Conservation (phyloP, 306 rosid genomes). For the Lathyrus sativus region DNA sequence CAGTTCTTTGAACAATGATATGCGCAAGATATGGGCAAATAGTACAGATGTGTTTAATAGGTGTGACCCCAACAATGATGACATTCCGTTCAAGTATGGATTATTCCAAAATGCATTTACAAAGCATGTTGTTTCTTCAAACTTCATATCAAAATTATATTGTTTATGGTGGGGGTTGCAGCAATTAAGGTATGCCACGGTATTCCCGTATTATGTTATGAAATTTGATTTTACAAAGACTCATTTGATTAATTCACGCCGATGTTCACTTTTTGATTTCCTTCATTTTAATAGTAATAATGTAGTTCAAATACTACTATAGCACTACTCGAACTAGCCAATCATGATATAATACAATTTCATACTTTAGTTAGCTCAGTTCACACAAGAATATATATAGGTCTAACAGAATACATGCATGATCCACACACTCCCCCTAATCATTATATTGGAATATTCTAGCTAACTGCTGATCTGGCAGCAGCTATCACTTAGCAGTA, state of each 20-base stretch:
- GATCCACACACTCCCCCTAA: neutral
- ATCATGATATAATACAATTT: neutral
- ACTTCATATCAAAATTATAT: slow-evolving; percentile 70
- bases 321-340: neutral
- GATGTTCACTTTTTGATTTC: slow-evolving; percentile 23
- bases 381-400: neutral
- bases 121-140: slow-evolving; percentile 65
- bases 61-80: slow-evolving; percentile 55
- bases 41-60: slow-evolving; percentile 59
- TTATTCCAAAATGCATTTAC: slow-evolving; percentile 63
- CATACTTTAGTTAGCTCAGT: neutral
- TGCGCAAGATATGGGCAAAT: slow-evolving; percentile 59
- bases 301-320: slow-evolving; percentile 5
- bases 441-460: neutral
- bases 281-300: slow-evolving; percentile 6
- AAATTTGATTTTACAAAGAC: slow-evolving; percentile 35
- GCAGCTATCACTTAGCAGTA: neutral
- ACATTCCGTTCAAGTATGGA: slow-evolving; percentile 64
- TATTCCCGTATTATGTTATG: slow-evolving; percentile 17
- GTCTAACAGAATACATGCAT: neutral
- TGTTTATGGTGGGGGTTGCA: slow-evolving; percentile 99
- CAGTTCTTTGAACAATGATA: slow-evolving; percentile 30
- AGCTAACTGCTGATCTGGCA: neutral
- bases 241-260: slow-evolving; percentile 16
- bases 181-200: slow-evolving; percentile 73